Conservation (phyloP, 768 basidiomycete species). For the Mycena sanguinolenta region DNA sequence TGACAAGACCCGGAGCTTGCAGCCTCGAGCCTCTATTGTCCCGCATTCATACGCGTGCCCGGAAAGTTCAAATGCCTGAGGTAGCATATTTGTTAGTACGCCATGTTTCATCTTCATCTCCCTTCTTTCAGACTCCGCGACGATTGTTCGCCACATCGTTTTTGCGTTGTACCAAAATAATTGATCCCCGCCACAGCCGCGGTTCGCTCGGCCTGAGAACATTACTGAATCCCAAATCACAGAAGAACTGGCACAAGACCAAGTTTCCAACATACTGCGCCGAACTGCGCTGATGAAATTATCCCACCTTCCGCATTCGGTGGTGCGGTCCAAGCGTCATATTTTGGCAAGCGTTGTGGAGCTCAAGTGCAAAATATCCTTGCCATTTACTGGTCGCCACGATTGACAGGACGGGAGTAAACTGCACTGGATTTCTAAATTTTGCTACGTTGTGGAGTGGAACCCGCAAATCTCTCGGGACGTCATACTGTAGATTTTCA, state of each 20-base stretch:
- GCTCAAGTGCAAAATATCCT: constrained; percentile 2
- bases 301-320: not conserved
- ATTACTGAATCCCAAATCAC: not conserved
- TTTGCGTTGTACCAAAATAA: constrained; percentile 14
- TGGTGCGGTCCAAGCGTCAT: constrained; percentile 29
- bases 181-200: constrained; percentile 8
- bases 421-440: not conserved
- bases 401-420: constrained; percentile 25
- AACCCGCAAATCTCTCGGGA: constrained; percentile 2
- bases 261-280: not conserved
- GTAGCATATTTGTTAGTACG: constrained; percentile 2
- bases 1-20: constrained; percentile 15
- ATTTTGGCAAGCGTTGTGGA: constrained; percentile 29
- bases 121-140: not conserved
- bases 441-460: constrained; percentile 16
- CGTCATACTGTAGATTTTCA: constrained; percentile 9
- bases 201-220: not conserved
- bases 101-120: not conserved
- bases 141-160: constrained; percentile 8
- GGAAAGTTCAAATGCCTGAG: not conserved
- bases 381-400: not conserved
- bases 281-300: not conserved
- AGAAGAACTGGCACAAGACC: not conserved
- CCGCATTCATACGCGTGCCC: constrained; percentile 1
- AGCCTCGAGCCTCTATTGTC: not conserved